Evolutionary conservation across 2,329 filamentous ascomycete genomes (phyloP).

Genomic region (Aspergillus aculeatinus): DNA sequence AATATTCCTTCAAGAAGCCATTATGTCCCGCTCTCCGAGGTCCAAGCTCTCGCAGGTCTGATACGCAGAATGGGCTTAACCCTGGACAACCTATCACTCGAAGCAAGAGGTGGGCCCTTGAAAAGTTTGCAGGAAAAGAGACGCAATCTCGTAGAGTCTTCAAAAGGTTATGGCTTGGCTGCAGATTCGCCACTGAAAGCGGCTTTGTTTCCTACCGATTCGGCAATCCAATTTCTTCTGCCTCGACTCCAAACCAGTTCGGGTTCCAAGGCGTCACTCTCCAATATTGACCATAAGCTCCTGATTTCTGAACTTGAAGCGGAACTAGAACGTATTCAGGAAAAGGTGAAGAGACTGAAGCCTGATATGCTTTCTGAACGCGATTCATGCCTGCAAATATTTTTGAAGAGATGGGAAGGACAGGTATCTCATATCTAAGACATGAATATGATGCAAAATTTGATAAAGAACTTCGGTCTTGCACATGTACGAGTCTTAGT

Average conservation of each 20-base stretch:
- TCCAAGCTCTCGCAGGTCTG: slow-evolving; percentile 30
- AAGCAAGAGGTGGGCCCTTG: slow-evolving; percentile 19
- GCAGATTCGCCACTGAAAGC: slow-evolving; percentile 33
- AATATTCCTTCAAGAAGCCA: slow-evolving; percentile 18
- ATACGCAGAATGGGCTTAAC: slow-evolving; percentile 37
- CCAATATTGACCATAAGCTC: slow-evolving; percentile 27
- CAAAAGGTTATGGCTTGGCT: slow-evolving; percentile 27
- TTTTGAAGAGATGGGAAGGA: slow-evolving; percentile 36
- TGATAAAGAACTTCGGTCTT: not conserved
- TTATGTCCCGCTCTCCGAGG: slow-evolving; percentile 16
- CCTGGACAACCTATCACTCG: slow-evolving; percentile 26
- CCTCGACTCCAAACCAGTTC: slow-evolving; percentile 33
- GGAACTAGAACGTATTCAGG: slow-evolving; percentile 32
- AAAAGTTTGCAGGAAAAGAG: slow-evolving; percentile 31
- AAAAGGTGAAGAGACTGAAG: slow-evolving; percentile 35
- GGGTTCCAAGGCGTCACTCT: slow-evolving; percentile 28
- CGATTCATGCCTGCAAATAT: slow-evolving; percentile 30
- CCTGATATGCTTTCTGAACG: slow-evolving; percentile 33
- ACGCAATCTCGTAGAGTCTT: slow-evolving; percentile 28
- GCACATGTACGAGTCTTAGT: not conserved
- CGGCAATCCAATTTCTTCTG: slow-evolving; percentile 32
- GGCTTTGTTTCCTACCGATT: slow-evolving; percentile 32
- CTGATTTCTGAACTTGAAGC: slow-evolving; percentile 31
- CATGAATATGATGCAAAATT: not conserved
- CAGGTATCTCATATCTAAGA: not conserved